phyloP scores from a whole-genome alignment of 148 eudicot species.

The Rhododendron williamsianum region DNA sequence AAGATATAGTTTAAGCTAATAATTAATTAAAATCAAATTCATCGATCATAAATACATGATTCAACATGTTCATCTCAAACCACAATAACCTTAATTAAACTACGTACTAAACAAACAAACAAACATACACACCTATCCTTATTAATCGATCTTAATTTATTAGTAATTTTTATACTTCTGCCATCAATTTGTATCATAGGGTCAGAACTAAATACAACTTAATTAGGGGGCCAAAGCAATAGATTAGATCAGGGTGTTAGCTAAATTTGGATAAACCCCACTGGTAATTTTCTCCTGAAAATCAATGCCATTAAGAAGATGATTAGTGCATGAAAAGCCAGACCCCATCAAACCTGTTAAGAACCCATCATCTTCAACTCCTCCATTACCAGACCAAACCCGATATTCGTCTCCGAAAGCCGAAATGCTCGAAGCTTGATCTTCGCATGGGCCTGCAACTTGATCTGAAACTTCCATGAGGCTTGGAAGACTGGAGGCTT shows the following conservation, averaged over 20 bases:
- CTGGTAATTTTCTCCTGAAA: neutral
- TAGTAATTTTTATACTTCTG: neutral
- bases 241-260: neutral
- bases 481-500: neutral
- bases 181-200: neutral
- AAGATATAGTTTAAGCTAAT: neutral
- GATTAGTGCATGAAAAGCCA: neutral
- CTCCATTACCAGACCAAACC: neutral
- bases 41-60: neutral
- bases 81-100: neutral
- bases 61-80: neutral
- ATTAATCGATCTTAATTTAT: neutral
- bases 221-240: neutral
- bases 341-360: neutral
- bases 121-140: neutral
- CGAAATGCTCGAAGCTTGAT: neutral
- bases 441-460: neutral
- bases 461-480: neutral
- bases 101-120: neutral
- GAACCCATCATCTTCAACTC: neutral
- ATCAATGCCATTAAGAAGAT: neutral
- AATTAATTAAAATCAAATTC: neutral
- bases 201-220: neutral
- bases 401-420: neutral
- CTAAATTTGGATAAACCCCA: neutral